Percentiles rank a stretch among this genome's conserved stretches.
Evolutionary conservation across 2,329 filamentous ascomycete species (phyloP).

Genomic region (Alternaria burnsii): DNA sequence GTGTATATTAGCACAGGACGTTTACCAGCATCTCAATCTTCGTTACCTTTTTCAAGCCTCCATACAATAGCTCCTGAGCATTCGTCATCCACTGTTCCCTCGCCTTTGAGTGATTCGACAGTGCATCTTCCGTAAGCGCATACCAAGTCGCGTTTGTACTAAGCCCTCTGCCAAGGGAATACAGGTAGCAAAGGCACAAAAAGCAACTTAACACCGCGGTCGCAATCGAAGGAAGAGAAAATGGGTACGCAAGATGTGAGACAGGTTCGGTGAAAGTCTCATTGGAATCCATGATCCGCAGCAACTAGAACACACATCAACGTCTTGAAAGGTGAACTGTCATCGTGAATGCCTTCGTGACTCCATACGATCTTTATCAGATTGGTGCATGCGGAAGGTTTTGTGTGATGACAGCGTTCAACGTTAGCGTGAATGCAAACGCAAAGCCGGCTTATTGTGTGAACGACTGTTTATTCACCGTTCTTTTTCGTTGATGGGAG

Average conservation of each 20-base stretch:
- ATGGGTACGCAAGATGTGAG: background rate
- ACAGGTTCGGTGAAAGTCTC: background rate
- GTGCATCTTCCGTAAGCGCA: background rate
- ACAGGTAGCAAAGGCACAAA: background rate
- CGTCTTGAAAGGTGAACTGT: rapidly evolving
- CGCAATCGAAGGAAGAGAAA: background rate
- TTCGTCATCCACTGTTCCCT: background rate
- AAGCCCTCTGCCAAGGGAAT: background rate
- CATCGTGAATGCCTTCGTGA: rapidly evolving
- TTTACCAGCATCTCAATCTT: background rate
- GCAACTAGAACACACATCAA: rapidly evolving
- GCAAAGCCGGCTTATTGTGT: too few species aligned
- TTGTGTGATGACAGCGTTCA: rapidly evolving
- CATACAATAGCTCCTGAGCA: background rate
- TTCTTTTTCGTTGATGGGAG: too few species aligned
- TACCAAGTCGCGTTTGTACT: background rate
- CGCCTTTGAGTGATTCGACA: background rate
- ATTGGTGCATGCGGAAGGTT: rapidly evolving
- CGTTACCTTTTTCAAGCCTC: background rate
- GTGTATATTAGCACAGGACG: rapidly evolving
- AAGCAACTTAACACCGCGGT: background rate
- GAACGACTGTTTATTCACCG: too few species aligned
- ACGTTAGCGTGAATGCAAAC: too few species aligned
- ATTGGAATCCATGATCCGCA: too few species aligned
- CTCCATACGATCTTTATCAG: rapidly evolving